Conservation (phyloP, 352 stramenopile genomes). For the Globisporangium echinulatum region DNA sequence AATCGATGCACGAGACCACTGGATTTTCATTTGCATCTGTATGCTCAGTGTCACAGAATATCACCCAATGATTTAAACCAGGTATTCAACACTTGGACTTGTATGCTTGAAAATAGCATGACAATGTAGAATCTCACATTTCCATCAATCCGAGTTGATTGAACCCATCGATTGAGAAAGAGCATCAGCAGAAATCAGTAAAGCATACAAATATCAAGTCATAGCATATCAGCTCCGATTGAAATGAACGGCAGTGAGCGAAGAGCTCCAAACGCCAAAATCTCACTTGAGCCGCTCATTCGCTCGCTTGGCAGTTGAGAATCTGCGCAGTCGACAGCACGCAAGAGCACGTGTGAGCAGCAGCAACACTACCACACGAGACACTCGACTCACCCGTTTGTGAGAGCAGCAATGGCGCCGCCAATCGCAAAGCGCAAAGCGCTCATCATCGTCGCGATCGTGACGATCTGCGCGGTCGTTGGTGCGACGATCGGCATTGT, state of each 20-base stretch:
- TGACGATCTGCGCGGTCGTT: conserved; percentile 37
- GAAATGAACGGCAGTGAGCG: neutral
- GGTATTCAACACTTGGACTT: neutral
- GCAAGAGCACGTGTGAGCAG: neutral
- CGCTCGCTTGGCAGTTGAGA: conserved; percentile 5
- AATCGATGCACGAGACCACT: too few relatives aligned
- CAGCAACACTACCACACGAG: conserved; percentile 1
- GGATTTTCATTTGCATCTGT: neutral
- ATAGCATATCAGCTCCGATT: neutral
- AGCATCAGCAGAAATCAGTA: neutral
- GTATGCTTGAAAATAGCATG: neutral
- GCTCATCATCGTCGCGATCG: conserved; percentile 27
- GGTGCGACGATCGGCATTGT: conserved; percentile 39
- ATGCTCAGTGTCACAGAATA: neutral
- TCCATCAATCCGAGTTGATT: neutral
- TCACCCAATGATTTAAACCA: neutral
- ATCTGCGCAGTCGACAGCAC: conserved; percentile 4
- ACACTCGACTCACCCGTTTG: too few relatives aligned
- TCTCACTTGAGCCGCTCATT: too few relatives aligned
- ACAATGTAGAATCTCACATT: too few relatives aligned
- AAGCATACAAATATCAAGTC: neutral
- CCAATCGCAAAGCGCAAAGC: conserved; percentile 27
- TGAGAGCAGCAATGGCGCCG: neutral
- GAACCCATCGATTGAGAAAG: neutral
- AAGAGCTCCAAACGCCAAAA: neutral